Conservation (phyloP, 2,329 filamentous ascomycete genomes). For the Raffaelea albimanens region DNA sequence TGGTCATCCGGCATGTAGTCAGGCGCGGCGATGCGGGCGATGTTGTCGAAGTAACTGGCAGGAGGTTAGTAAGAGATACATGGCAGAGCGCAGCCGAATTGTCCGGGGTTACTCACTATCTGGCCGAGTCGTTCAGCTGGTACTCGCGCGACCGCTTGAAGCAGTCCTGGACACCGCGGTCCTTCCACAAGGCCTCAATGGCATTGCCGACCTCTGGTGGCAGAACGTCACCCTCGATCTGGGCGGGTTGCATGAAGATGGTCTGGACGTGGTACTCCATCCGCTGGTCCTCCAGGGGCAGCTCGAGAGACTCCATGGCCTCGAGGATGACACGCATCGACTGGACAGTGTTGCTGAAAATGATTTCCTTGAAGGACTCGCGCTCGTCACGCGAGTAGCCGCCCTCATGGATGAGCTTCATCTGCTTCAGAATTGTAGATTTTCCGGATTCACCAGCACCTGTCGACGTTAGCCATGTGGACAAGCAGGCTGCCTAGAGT, state of each 20-base stretch:
- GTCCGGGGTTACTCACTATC: slow-evolving; percentile 71
- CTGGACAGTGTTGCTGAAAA: slow-evolving; percentile 62
- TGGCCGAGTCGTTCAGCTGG: slow-evolving; percentile 89
- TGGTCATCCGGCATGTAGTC: slow-evolving; percentile 95
- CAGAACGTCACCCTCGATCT: slow-evolving; percentile 90
- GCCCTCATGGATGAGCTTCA: slow-evolving; percentile 99
- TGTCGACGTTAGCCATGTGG: slow-evolving; percentile 23
- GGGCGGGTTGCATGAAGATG: slow-evolving; percentile 95
- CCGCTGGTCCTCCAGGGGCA: slow-evolving; percentile 82
- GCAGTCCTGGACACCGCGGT: slow-evolving; percentile 85
- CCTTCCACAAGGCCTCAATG: slow-evolving; percentile 88
- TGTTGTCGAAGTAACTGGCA: slow-evolving; percentile 85
- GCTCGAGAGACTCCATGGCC: slow-evolving; percentile 59
- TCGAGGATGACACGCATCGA: slow-evolving; percentile 62
- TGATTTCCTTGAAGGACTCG: slow-evolving; percentile 62
- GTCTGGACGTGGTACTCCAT: slow-evolving; percentile 97
- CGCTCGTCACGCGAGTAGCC: slow-evolving; percentile 89
- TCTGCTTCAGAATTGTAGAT: slow-evolving; percentile 90
- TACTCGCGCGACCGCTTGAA: slow-evolving; percentile 95
- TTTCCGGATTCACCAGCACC: slow-evolving; percentile 97
- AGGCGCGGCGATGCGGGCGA: slow-evolving; percentile 78
- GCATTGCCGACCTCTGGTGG: slow-evolving; percentile 91
- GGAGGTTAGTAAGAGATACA: slow-evolving; percentile 22
- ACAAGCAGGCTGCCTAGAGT: background rate
- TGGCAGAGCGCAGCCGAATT: background rate